Base-by-base conservation (phyloP, 2,329 filamentous ascomycete genomes). In the Scytalidium sp. region DNA sequence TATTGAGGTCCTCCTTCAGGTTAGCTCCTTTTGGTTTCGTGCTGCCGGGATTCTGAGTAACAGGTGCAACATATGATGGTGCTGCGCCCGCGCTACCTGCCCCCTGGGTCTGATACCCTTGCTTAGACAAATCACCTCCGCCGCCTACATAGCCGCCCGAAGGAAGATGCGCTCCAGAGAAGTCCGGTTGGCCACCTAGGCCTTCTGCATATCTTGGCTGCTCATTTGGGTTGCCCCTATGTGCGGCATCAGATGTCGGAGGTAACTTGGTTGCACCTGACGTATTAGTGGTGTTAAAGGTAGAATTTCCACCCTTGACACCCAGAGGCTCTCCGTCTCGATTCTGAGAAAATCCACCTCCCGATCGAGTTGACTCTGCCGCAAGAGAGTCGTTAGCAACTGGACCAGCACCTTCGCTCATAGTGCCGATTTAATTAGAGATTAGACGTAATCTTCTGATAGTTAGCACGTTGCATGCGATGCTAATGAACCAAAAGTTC, bases 331-430 rank as follows among this genome's bases (percentile, higher is more conserved):
- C 72, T 51, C 77, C 72, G 53, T 77, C 72, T 20, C 75, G 72
- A 68, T 89, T 88, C 50, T 76, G 66, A 39, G 77, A 71, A 60
- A 88, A 90, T 11, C 67, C 71, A 56, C 87, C 88, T 50, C 76
- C 76, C 19, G 72, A 58, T 43, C 74, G 70, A 51, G 82, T 69
- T 0, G 88, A 94, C 61, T 93, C 85, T 51, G 83, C 85, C 10
- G 90, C 90, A 4, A 95, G 82, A 6, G 88, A 93, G 68, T 87
- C 87, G 13, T 78, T 72, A 41, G 78, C 70, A 1, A 93, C 76
- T 21, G 74, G 60, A 46, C 90, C 90, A 4, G 85, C 72, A 13
- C 76, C 71, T 66, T 94, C 89, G 15, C 72, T 65, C 51, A 75
- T 78, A 2, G 45, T 7, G 7, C 13, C 25, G 13, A 8, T 29